A percentile compares a stretch with the other conserved stretches of the same genome.
Evolutionary conservation across 2,329 filamentous ascomycete genomes (phyloP).

Genomic region (Plectosphaerella plurivora): DNA sequence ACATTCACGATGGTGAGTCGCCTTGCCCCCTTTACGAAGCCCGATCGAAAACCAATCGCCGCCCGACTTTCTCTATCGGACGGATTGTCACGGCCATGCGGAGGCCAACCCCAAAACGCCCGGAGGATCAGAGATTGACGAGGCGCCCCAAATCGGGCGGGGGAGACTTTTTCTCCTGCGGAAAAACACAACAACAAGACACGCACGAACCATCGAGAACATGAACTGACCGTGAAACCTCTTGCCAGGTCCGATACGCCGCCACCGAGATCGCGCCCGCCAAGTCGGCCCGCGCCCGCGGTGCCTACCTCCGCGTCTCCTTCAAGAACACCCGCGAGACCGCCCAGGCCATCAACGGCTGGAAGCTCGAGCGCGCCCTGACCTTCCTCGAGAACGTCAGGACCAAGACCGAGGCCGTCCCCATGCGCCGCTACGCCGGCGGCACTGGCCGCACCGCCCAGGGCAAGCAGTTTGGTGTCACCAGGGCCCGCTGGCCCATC

Average conservation of each 20-base stretch:
- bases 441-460: constrained; percentile 94
- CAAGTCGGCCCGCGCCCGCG: constrained; percentile 96
- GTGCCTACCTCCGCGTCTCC: constrained; percentile 97
- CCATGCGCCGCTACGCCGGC: constrained; percentile 96
- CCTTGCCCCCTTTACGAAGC: constrained; percentile 7
- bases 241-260: constrained; percentile 84
- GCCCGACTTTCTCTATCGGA: constrained; percentile 9
- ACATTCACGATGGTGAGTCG: constrained; percentile 55
- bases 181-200: background rate
- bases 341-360: constrained; percentile 98
- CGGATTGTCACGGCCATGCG: background rate
- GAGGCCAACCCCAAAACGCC: constrained; percentile 2
- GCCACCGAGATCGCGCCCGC: constrained; percentile 79
- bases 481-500: constrained; percentile 96
- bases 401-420: constrained; percentile 94
- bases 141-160: background rate
- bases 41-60: too few relatives aligned
- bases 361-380: constrained; percentile 93
- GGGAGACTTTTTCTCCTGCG: background rate
- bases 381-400: constrained; percentile 98
- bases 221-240: constrained; percentile 11
- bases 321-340: constrained; percentile 99
- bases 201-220: background rate
- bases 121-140: constrained; percentile 10
- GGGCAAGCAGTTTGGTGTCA: constrained; percentile 99